Base-by-base conservation (phyloP, 1,284 basidiomycete genomes). In the Melampsora americana region DNA sequence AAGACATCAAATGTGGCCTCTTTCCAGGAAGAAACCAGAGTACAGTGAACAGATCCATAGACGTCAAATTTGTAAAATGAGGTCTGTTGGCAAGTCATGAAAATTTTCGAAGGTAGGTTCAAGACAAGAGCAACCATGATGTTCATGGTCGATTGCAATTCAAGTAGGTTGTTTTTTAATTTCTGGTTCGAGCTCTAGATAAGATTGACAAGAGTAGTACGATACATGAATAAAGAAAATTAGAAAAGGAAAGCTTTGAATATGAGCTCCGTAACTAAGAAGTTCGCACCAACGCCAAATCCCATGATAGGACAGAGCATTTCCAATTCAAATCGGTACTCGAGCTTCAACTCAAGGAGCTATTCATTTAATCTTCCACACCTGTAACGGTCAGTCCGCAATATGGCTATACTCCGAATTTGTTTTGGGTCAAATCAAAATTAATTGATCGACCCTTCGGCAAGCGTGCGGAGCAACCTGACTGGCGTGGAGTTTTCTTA, bases 241-340 rank as follows among this genome's bases (percentile, higher is more conserved):
- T n/a, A n/a, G n/a, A n/a, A 64, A n/a, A 64, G 11, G 32, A 64
- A 32, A 14, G 32, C 1, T 28, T 30, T 26, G 32, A 64, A 64
- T 64, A 35, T 64, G 32, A n/a, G 61, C n/a, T 35, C 61, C 61
- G 61, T 64, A 64, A 64, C 61, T 64, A 64, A 64, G 61, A 64
- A 64, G 32, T 23, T 30, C 61, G 35, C 28, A 30, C 28, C 35
- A 39, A 64, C 61, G 61, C 23, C 61, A n/a, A 20, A 30, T 30
- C 18, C 28, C 28, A n/a, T 32, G 18, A 20, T 1, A 20, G 30
- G n/a, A 35, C 6, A 5, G n/a, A 30, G 20, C 61, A 30, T 39
- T 39, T 39, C 61, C 35, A 28, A 39, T 20, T 30, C 30, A 30
- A 30, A 32, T 42, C 61, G 61, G 61, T 30, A 30, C 28, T 14